phyloP scores from a whole-genome alignment of 306 rosid species.

The Carpinus fangiana region DNA sequence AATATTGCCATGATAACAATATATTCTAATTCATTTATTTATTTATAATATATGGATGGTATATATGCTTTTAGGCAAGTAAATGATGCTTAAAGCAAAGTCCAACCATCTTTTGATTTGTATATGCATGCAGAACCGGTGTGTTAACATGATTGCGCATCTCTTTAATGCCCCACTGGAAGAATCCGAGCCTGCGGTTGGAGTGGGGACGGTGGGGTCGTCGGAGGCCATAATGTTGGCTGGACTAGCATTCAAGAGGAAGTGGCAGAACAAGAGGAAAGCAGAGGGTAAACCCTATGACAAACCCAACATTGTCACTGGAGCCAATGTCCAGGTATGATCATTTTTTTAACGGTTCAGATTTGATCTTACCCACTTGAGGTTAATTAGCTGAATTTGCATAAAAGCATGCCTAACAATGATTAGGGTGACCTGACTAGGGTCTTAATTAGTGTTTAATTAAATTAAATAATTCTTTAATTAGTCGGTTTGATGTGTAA shows the following conservation, averaged over 20 bases:
- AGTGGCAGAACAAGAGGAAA: conserved; percentile 76
- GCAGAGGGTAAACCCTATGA: conserved; percentile 64
- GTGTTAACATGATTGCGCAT: conserved; percentile 95
- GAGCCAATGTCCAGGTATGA: conserved; percentile 91
- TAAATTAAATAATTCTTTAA: background rate
- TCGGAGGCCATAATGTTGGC: conserved; percentile 99
- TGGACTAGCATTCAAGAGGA: conserved; percentile 92
- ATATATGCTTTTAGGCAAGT: background rate
- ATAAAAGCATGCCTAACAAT: too few relatives aligned
- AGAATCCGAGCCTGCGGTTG: conserved; percentile 73
- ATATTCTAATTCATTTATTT: background rate
- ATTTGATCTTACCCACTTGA: too few relatives aligned
- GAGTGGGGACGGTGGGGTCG: conserved; percentile 94
- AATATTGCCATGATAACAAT: background rate
- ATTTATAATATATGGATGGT: background rate
- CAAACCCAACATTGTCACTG: conserved; percentile 93
- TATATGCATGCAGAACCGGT: conserved; percentile 61
- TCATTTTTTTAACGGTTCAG: background rate
- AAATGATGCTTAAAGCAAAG: background rate
- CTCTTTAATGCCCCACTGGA: conserved; percentile 82
- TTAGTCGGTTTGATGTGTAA: background rate
- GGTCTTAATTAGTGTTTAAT: too few relatives aligned
- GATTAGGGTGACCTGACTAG: too few relatives aligned
- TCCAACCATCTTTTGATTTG: background rate
- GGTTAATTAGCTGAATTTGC: too few relatives aligned